Percentiles rank a stretch among this genome's conserved stretches.
Conservation (phyloP, 2,329 filamentous ascomycete genomes). For the Aspergillus sp. region DNA sequence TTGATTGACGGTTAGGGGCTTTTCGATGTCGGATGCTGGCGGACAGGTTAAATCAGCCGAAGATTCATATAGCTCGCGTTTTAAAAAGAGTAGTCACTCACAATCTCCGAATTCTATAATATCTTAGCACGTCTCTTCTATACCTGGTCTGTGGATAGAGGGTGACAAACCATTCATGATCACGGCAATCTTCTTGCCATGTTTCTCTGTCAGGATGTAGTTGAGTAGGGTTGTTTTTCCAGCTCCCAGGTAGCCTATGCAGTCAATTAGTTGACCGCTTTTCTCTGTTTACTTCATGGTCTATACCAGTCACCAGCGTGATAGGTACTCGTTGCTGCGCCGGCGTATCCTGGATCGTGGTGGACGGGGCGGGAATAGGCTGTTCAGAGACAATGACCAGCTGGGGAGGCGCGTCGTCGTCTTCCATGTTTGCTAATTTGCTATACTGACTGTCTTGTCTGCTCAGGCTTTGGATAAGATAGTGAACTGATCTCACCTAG, state of each 20-base stretch:
- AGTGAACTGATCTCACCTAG: neutral
- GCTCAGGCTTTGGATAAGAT: conserved; percentile 2
- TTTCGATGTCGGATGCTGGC: conserved; percentile 84
- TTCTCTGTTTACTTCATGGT: neutral
- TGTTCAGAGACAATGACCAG: conserved; percentile 33
- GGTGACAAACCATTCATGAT: conserved; percentile 71
- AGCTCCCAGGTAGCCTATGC: conserved; percentile 77
- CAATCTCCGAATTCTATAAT: conserved; percentile 68
- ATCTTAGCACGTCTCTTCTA: conserved; percentile 10
- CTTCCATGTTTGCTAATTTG: conserved; percentile 24
- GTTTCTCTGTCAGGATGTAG: conserved; percentile 87
- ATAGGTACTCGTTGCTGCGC: conserved; percentile 39
- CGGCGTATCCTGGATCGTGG: conserved; percentile 18
- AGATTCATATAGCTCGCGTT: too few species aligned
- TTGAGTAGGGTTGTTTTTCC: conserved; percentile 94
- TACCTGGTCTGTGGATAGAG: neutral
- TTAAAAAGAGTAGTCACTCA: conserved; percentile 35
- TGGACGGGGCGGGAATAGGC: conserved; percentile 13
- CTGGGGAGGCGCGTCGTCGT: conserved; percentile 39
- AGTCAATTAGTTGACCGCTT: conserved; percentile 3
- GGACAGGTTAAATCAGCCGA: too few species aligned
- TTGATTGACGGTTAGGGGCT: conserved; percentile 83
- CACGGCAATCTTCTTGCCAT: conserved; percentile 96
- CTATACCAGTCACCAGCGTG: conserved; percentile 43
- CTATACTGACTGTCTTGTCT: neutral